phyloP scores from a whole-genome alignment of 495 filamentous ascomycete genomes.

The Symbiotaphrina buchneri region DNA sequence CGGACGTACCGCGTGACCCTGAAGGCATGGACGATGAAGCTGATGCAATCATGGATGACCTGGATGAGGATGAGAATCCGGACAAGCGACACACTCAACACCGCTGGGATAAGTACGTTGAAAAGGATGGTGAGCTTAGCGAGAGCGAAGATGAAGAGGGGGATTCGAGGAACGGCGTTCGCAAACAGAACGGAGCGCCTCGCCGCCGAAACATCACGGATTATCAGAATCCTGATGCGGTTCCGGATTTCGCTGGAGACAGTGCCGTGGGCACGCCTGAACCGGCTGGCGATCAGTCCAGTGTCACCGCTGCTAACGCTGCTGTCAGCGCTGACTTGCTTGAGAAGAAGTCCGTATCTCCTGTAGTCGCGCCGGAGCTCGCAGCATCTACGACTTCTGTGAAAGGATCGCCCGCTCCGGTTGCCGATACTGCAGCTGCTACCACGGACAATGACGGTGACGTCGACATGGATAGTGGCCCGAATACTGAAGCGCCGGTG shows the following conservation, averaged over 20 bases:
- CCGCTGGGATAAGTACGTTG: conserved; percentile 57
- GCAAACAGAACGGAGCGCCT: conserved; percentile 31
- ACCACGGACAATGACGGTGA: conserved; percentile 1
- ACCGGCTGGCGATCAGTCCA: neutral
- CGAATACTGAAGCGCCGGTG: neutral
- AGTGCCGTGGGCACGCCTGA: conserved; percentile 4
- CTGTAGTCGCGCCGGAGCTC: conserved; percentile 1
- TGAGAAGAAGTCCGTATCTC: neutral
- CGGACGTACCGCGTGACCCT: conserved; percentile 67
- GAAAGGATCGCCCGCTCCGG: no score
- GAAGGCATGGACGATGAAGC: conserved; percentile 59
- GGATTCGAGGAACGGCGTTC: conserved; percentile 47
- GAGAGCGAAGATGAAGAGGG: conserved; percentile 84
- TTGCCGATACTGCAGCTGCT: neutral
- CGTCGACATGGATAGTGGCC: conserved; percentile 2
- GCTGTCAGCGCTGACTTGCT: neutral
- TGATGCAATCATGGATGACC: conserved; percentile 70
- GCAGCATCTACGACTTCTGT: neutral
- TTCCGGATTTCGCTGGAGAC: conserved; percentile 1
- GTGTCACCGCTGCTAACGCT: neutral
- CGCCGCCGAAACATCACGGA: conserved; percentile 22
- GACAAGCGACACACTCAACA: conserved; percentile 69
- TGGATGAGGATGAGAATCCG: conserved; percentile 77
- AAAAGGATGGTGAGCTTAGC: conserved; percentile 50
- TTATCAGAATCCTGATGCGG: conserved; percentile 3